These are phyloP conservation scores for Stemphylium beticola DNA, from an alignment of 2,329 filamentous ascomycete species.

Conservation along the genomic window DNA sequence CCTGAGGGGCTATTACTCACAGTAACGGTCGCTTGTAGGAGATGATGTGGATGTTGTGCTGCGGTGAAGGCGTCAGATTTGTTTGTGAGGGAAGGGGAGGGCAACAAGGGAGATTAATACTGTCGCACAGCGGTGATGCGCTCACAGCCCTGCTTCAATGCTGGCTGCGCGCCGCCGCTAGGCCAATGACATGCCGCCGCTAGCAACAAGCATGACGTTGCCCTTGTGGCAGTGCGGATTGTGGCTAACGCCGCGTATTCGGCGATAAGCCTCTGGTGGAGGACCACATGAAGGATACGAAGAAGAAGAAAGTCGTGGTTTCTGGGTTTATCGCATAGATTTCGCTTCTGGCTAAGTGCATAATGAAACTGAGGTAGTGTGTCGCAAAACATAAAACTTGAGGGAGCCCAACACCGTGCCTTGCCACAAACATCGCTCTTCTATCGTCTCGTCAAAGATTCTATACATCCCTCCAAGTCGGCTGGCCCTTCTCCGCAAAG, in stretches of 20 bases:
- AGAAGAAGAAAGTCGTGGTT: not conserved
- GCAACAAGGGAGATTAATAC: constrained; percentile 17
- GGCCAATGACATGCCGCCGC: constrained; percentile 21
- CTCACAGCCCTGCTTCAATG: constrained; percentile 25
- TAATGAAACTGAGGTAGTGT: constrained; percentile 4
- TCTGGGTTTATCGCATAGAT: not conserved
- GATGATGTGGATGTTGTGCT: not conserved
- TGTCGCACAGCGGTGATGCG: constrained; percentile 5
- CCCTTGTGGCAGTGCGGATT: constrained; percentile 25
- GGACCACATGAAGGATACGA: not conserved
- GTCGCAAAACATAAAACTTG: constrained; percentile 5
- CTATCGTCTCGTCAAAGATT: not conserved
- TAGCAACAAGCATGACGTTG: constrained; percentile 29
- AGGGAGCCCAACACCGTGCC: constrained; percentile 3
- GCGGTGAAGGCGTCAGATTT: not conserved
- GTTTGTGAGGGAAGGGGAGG: not conserved
- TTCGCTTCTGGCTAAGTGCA: not conserved
- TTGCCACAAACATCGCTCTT: not conserved
- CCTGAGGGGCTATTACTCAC: not conserved
- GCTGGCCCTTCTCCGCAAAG: constrained; percentile 40
- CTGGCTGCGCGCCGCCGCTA: constrained; percentile 19
- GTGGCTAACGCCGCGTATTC: constrained; percentile 6
- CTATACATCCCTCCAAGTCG: constrained; percentile 49
- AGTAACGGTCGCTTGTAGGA: not conserved
- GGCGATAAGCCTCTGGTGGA: not conserved